These are phyloP conservation scores for Vickermania ingenoplastis DNA, from an alignment of 208 protist species.

Conservation along the genomic window DNA sequence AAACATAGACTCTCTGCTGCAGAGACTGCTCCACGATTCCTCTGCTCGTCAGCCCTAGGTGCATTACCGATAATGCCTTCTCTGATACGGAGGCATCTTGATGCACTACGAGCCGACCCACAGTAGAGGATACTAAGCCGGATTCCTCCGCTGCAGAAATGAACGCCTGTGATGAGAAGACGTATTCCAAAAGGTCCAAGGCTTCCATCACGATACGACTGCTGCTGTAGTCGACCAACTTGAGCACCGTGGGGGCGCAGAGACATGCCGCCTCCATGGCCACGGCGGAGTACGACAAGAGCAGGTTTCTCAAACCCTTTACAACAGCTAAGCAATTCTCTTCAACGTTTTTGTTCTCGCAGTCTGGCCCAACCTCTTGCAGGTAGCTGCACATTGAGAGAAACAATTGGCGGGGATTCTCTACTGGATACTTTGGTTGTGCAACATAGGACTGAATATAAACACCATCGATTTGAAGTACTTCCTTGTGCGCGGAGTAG, in stretches of 20 bases:
- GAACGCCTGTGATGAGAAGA: conserved; percentile 14
- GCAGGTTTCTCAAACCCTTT: conserved; percentile 27
- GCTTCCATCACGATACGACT: conserved; percentile 13
- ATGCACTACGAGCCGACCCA: background rate
- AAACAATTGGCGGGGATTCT: conserved; percentile 60
- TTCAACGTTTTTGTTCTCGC: conserved; percentile 1
- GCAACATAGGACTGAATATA: conserved; percentile 86
- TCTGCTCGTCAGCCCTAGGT: background rate
- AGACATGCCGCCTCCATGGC: conserved; percentile 6
- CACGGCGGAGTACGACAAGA: conserved; percentile 4
- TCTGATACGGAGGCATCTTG: background rate
- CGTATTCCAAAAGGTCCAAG: conserved; percentile 13
- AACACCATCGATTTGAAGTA: conserved; percentile 80
- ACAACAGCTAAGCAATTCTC: conserved; percentile 8
- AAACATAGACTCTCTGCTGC: conserved; percentile 70
- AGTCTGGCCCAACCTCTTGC: conserved; percentile 12
- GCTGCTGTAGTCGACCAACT: background rate
- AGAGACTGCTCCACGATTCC: conserved; percentile 49
- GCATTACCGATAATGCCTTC: background rate
- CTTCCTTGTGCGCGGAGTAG: conserved; percentile 53
- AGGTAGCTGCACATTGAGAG: conserved; percentile 37
- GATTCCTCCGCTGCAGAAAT: conserved; percentile 4
- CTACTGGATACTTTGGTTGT: conserved; percentile 65
- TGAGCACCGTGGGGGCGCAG: conserved; percentile 18
- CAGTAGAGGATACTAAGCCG: background rate